Conservation (phyloP, 495 filamentous ascomycete species). For the Durotheca rogersii region DNA sequence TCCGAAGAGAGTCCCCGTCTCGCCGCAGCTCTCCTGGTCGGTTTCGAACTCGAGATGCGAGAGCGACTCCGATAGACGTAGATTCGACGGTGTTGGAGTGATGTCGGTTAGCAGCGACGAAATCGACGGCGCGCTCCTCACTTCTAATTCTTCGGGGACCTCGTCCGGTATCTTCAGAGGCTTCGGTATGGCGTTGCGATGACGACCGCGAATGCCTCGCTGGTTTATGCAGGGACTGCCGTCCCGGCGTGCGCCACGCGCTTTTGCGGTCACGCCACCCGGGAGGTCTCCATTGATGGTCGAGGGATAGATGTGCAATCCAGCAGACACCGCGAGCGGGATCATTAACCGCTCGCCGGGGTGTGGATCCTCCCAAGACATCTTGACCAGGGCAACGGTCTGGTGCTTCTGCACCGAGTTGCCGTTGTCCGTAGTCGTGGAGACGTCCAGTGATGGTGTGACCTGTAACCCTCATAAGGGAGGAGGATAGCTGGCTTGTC, state of each 20-base stretch:
- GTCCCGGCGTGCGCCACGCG: slow-evolving; percentile 25
- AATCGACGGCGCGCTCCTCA: slow-evolving; percentile 9
- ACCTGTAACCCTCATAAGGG: slow-evolving; percentile 57
- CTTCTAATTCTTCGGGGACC: slow-evolving; percentile 34
- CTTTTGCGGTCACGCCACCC: slow-evolving; percentile 58
- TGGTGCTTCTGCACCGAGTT: slow-evolving; percentile 20
- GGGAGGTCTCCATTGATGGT: slow-evolving; percentile 40
- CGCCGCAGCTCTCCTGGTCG: slow-evolving; percentile 31
- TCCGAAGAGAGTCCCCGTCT: slow-evolving; percentile 17
- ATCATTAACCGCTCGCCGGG: slow-evolving; percentile 45
- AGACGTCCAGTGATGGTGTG: slow-evolving; percentile 46
- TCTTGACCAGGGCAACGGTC: slow-evolving; percentile 14
- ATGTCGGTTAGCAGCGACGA: slow-evolving; percentile 23
- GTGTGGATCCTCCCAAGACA: slow-evolving; percentile 50
- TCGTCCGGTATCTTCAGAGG: slow-evolving; percentile 42
- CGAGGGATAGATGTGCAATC: slow-evolving; percentile 35
- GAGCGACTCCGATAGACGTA: slow-evolving; percentile 21
- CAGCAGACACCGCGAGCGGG: slow-evolving; percentile 31
- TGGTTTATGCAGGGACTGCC: slow-evolving; percentile 17
- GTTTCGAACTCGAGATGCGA: slow-evolving; percentile 36
- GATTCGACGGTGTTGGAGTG: slow-evolving; percentile 23
- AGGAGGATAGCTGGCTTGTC: slow-evolving; percentile 37
- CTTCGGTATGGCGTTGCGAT: slow-evolving; percentile 33
- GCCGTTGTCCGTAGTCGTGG: slow-evolving; percentile 31
- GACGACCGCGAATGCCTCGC: slow-evolving; percentile 35